These are phyloP conservation scores for Hypoxylon rickii DNA, from an alignment of 495 filamentous ascomycete species.

Conservation along the genomic window DNA sequence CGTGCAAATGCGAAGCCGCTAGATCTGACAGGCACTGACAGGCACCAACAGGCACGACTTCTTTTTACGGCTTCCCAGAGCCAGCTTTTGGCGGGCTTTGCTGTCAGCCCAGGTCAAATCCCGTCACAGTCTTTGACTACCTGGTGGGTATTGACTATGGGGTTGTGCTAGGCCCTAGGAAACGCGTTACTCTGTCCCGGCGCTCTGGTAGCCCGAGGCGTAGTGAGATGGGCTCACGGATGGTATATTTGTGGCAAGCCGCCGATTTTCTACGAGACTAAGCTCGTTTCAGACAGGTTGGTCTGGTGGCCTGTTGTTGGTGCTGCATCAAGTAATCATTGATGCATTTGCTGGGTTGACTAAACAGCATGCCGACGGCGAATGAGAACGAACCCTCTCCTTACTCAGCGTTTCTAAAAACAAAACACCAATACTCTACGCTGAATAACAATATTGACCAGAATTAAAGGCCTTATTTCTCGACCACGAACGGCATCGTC, in stretches of 20 bases:
- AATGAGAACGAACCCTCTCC: slow-evolving; percentile 9
- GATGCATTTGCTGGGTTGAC: slow-evolving; percentile 24
- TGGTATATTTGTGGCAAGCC: slow-evolving; percentile 9
- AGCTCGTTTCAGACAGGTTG: slow-evolving; percentile 8
- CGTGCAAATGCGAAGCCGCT: slow-evolving; percentile 3
- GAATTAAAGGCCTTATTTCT: slow-evolving; percentile 4
- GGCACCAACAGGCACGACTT: no score
- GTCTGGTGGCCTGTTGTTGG: not conserved
- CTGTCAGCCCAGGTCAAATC: slow-evolving; percentile 24
- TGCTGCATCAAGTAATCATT: no score
- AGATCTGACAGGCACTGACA: slow-evolving; percentile 24
- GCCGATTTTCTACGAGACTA: slow-evolving; percentile 11
- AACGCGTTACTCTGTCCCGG: slow-evolving; percentile 24
- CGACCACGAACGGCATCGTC: slow-evolving; percentile 6
- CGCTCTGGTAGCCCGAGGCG: slow-evolving; percentile 25
- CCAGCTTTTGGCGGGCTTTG: slow-evolving; percentile 16
- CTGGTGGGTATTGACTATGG: no score
- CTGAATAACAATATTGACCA: not conserved
- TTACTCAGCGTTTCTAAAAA: slow-evolving; percentile 36
- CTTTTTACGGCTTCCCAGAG: slow-evolving; percentile 1
- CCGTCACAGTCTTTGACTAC: slow-evolving; percentile 12
- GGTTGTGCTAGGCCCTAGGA: slow-evolving; percentile 17
- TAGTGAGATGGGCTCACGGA: slow-evolving; percentile 19
- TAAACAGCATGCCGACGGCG: slow-evolving; percentile 20
- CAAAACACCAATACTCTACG: slow-evolving; percentile 26